phyloP scores from a whole-genome alignment of 345 rosid species.

The Murraya koenigii region DNA sequence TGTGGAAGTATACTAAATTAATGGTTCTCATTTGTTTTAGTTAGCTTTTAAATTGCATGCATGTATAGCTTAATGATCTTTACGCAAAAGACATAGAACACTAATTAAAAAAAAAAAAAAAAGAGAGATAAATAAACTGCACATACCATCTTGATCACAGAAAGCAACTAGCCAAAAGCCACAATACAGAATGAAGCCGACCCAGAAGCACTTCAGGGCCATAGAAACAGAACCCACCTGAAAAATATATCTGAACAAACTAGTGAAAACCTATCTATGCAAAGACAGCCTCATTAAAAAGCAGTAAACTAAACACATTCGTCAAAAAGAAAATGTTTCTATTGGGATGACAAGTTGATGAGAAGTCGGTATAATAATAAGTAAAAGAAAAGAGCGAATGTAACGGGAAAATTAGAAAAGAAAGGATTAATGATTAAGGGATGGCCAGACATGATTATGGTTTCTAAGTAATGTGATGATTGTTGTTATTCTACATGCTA shows the following conservation, averaged over 20 bases:
- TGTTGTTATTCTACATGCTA: not conserved
- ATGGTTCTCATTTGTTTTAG: not conserved
- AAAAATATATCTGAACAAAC: constrained; percentile 5
- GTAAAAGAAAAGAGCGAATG: not conserved
- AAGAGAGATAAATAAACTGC: constrained; percentile 1
- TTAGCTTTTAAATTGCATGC: not conserved
- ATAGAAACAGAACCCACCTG: constrained; percentile 19
- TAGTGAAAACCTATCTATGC: not conserved
- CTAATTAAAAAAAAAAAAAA: not conserved
- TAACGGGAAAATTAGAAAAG: not conserved
- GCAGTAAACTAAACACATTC: not conserved
- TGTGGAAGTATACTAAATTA: not conserved
- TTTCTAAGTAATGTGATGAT: not conserved
- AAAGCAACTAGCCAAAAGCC: constrained; percentile 33
- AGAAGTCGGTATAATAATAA: not conserved
- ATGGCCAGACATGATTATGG: constrained; percentile 20
- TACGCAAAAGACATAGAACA: not conserved
- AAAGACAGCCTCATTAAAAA: not conserved
- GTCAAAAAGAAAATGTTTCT: not conserved
- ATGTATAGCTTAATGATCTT: not conserved
- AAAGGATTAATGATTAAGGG: constrained; percentile 18
- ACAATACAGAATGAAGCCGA: constrained; percentile 39
- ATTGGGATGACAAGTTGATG: constrained; percentile 15
- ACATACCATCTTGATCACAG: constrained; percentile 66
- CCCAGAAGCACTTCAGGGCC: constrained; percentile 43